A percentile compares a stretch with the other conserved stretches of the same genome.
These are phyloP conservation scores for Scortechinia acanthostroma DNA, from an alignment of 2,329 filamentous ascomycete species.

Conservation along the genomic window DNA sequence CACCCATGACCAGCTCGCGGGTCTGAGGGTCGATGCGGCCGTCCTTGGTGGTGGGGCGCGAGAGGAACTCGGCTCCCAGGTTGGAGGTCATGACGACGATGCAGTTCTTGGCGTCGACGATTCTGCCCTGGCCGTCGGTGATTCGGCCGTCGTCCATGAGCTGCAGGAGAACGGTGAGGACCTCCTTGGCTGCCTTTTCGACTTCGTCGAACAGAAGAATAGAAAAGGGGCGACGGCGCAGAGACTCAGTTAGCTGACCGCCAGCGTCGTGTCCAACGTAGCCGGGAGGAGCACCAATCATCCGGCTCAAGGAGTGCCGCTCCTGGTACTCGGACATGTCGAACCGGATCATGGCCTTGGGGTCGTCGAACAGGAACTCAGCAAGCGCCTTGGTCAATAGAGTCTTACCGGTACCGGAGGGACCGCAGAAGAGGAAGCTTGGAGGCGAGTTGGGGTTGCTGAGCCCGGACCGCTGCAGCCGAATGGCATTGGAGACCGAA, in stretches of 20 bases:
- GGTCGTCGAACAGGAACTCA: constrained; percentile 94
- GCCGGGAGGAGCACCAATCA: constrained; percentile 95
- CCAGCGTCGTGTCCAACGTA: constrained; percentile 96
- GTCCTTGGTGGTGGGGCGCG: constrained; percentile 69
- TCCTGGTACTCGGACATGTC: constrained; percentile 99
- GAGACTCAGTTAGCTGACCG: constrained; percentile 88
- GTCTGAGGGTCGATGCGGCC: constrained; percentile 82
- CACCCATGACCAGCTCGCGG: constrained; percentile 80
- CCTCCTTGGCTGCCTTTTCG: constrained; percentile 96
- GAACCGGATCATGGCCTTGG: constrained; percentile 96
- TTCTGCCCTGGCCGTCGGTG: constrained; percentile 90
- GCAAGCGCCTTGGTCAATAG: constrained; percentile 92
- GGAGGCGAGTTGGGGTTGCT: constrained; percentile 94
- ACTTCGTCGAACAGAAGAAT: constrained; percentile 97
- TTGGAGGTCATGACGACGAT: constrained; percentile 99
- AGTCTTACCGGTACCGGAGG: constrained; percentile 96
- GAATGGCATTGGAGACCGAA: constrained; percentile 91
- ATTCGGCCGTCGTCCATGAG: constrained; percentile 99
- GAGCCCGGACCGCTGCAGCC: constrained; percentile 87
- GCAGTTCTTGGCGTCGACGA: constrained; percentile 93
- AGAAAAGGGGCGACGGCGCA: constrained; percentile 91
- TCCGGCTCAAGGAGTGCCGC: constrained; percentile 85
- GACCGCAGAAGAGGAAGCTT: constrained; percentile 97
- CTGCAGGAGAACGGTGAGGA: constrained; percentile 93
- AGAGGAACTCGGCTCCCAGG: constrained; percentile 86